Evolutionary conservation across 148 eudicot genomes (phyloP).

Genomic region (Amaranthus palmeri): DNA sequence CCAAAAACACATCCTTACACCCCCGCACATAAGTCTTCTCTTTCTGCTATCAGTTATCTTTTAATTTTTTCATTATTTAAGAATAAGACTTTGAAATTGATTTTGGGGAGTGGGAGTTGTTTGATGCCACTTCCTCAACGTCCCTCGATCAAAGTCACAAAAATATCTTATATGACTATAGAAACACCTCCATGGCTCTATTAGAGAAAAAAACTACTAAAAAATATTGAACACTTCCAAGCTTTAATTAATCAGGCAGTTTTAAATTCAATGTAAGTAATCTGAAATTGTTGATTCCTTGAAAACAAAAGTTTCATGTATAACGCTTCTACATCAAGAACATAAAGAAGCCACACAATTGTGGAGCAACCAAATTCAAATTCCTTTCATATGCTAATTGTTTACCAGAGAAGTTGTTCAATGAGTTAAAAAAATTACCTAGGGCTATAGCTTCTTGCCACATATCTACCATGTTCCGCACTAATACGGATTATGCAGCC

Average conservation of each 20-base stretch:
- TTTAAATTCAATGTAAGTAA: neutral
- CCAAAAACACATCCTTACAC: neutral
- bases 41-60: neutral
- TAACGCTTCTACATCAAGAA: neutral
- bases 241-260: neutral
- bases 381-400: neutral
- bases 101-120: neutral
- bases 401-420: neutral
- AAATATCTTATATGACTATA: neutral
- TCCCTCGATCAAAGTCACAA: neutral
- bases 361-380: neutral
- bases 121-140: neutral
- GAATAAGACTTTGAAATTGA: too few species aligned
- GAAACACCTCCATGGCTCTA: too few species aligned
- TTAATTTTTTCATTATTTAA: neutral
- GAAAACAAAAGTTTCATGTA: neutral
- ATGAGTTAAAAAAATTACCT: slow-evolving; percentile 36
- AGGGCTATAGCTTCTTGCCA: slow-evolving; percentile 91
- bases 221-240: neutral
- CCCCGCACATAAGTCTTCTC: neutral
- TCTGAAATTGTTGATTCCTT: neutral
- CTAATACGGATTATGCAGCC: slow-evolving; percentile 88
- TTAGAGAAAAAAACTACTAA: too few species aligned
- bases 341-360: neutral
- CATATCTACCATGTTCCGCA: slow-evolving; percentile 95